Evolutionary conservation across 2,329 filamentous ascomycete species (phyloP), one percentile per base, ranked within the genome.

Genomic region (Aspergillus ibericus): DNA sequence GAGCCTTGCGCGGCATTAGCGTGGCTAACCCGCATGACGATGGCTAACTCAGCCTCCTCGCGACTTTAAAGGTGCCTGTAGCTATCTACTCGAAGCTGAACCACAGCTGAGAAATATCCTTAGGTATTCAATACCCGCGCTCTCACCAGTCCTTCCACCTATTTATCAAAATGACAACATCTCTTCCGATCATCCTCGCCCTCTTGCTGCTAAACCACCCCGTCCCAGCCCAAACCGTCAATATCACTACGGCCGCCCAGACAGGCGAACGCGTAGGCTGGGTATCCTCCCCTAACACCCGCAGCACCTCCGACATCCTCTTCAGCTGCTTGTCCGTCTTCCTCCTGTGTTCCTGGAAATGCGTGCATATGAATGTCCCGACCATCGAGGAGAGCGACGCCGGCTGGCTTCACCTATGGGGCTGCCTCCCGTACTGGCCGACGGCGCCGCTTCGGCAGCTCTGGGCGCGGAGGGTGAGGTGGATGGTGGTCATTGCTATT

Each of bases 221-320:
- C 10, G 38, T 42, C 16, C 18, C 13, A 8, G 50, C 42, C n/a
- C 50, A 58, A 25, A 48, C 55, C 15, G 22, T 20, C 9, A 42
- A 48, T 22, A 10, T 20, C 9, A 42, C 53, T 22, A 10, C 46
- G 20, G 42, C 2, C 7, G 5, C 32, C 42, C n/a, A 42, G 4
- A 16, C 38, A 12, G 18, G 5, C 15, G 13, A 53, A 3, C 32
- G 36, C 1, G 52, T 59, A 3, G 57, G 57, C 13, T 59, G 57
- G 57, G 40, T 48, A 0, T 53, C 53, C 9, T n/a, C 38, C 6
- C 22, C 36, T 1, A 34, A 40, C 22, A 20, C 22, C 3, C 48
- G 56, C n/a, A 40, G 56, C 36, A 59, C 56, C 7, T 50, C 56
- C 6, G 46, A 59, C 13, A 55, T 59, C 29, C 35, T 55, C n/a